phyloP scores from a whole-genome alignment of 192 early-diverging fungal species.

The Gaertneriomyces semiglobifer region DNA sequence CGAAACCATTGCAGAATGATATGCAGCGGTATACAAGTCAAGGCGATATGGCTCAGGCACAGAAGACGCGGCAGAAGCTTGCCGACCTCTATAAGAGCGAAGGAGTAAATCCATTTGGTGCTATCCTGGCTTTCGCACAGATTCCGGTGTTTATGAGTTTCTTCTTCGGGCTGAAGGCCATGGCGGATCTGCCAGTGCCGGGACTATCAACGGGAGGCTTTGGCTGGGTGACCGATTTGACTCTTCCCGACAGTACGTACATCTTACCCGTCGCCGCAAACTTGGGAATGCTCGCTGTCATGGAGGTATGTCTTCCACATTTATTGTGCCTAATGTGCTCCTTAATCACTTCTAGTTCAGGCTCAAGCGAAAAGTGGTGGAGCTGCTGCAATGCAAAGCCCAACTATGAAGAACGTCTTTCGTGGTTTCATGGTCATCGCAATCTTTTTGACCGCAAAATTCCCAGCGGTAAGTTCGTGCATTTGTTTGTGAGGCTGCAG shows the following conservation, averaged over 20 bases:
- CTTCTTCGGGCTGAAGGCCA: slow-evolving; percentile 76
- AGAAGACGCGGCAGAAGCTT: slow-evolving; percentile 56
- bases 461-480: slow-evolving; percentile 36
- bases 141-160: slow-evolving; percentile 78
- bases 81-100: slow-evolving; percentile 57
- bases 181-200: slow-evolving; percentile 79
- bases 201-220: slow-evolving; percentile 74
- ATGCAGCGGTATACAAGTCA: slow-evolving; percentile 54
- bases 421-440: slow-evolving; percentile 24
- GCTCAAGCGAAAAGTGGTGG: slow-evolving; percentile 3
- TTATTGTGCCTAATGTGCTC: neutral
- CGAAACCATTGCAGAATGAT: slow-evolving; percentile 64
- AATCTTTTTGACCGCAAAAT: slow-evolving; percentile 26
- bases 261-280: slow-evolving; percentile 75
- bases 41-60: slow-evolving; percentile 55
- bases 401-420: slow-evolving; percentile 29
- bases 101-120: slow-evolving; percentile 63
- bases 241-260: slow-evolving; percentile 73
- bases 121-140: slow-evolving; percentile 56
- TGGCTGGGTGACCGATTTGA: slow-evolving; percentile 83
- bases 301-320: slow-evolving; percentile 46
- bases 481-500: neutral
- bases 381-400: slow-evolving; percentile 1
- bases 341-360: slow-evolving; percentile 2
- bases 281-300: slow-evolving; percentile 64